Conservation (phyloP, 768 basidiomycete genomes). For the Chlorophyllum brunneum region DNA sequence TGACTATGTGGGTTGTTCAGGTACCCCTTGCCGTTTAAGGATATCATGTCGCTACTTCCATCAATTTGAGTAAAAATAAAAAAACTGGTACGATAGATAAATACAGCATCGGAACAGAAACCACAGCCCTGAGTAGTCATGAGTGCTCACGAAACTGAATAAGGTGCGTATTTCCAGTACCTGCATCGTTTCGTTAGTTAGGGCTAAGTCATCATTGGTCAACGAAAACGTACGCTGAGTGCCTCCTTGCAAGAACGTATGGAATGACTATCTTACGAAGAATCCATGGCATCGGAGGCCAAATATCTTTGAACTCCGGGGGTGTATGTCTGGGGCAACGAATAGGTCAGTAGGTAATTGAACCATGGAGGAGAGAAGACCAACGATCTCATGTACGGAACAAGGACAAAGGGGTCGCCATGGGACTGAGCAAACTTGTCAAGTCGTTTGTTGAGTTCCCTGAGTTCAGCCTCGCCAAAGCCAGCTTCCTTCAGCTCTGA, state of each 20-base stretch:
- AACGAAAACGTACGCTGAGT: background rate
- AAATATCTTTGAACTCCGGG: background rate
- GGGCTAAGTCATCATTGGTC: background rate
- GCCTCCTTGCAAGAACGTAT: background rate
- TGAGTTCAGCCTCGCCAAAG: conserved; percentile 1
- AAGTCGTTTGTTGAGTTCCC: background rate
- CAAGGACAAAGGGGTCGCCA: conserved; percentile 5
- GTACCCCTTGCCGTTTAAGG: too few relatives aligned
- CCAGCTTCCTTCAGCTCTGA: background rate
- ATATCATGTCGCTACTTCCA: too few relatives aligned
- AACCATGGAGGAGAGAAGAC: background rate
- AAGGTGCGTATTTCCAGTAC: conserved; percentile 10
- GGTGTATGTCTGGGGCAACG: conserved; percentile 1
- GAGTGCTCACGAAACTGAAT: background rate
- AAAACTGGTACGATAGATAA: too few relatives aligned
- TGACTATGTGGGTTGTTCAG: too few relatives aligned
- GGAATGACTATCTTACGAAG: conserved; percentile 4
- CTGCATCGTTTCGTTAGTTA: background rate
- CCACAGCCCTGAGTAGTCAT: background rate
- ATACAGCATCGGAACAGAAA: too few relatives aligned
- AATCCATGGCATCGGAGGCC: conserved; percentile 3
- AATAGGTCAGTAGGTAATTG: background rate
- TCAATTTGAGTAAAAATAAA: too few relatives aligned
- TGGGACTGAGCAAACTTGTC: background rate
- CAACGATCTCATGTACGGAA: conserved; percentile 7